Conservation (phyloP, 2,329 filamentous ascomycete species). For the Zopfia rhizophila region DNA sequence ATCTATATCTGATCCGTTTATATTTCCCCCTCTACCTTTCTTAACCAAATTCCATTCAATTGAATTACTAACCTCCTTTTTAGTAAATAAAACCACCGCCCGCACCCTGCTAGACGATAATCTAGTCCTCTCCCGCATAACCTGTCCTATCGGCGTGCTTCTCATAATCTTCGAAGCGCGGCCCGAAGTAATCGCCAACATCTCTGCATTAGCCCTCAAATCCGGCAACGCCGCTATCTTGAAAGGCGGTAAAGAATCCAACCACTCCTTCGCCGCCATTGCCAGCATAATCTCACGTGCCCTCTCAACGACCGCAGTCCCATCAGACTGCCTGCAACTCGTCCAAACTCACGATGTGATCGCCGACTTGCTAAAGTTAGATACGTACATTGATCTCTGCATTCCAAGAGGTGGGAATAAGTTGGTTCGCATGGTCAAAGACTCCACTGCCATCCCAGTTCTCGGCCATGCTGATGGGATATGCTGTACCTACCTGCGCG, state of each 20-base stretch:
- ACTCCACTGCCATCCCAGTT: slow-evolving; percentile 91
- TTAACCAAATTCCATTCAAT: too few species aligned
- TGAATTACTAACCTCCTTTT: slow-evolving; percentile 22
- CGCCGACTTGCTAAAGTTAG: slow-evolving; percentile 84
- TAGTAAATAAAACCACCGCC: slow-evolving; percentile 85
- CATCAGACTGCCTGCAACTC: slow-evolving; percentile 88
- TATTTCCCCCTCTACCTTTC: too few species aligned
- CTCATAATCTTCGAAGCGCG: slow-evolving; percentile 98
- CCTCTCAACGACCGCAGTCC: slow-evolving; percentile 77
- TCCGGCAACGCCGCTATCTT: slow-evolving; percentile 97
- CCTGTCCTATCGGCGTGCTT: slow-evolving; percentile 95
- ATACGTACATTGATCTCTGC: slow-evolving; percentile 91
- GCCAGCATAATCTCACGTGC: slow-evolving; percentile 84
- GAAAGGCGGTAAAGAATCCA: slow-evolving; percentile 97
- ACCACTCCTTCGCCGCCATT: slow-evolving; percentile 93
- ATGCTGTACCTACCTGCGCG: slow-evolving; percentile 86
- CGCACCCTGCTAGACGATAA: slow-evolving; percentile 88
- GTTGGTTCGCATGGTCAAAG: slow-evolving; percentile 88
- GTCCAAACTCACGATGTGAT: slow-evolving; percentile 94
- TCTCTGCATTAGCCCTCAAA: slow-evolving; percentile 94
- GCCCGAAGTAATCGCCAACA: slow-evolving; percentile 98
- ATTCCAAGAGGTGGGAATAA: slow-evolving; percentile 93
- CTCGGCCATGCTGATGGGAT: slow-evolving; percentile 95
- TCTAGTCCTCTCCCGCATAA: slow-evolving; percentile 85
- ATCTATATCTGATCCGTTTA: too few species aligned